These are phyloP conservation scores for Orbilia ellipsospora DNA, from an alignment of 2,329 filamentous ascomycete species.

Conservation along the genomic window DNA sequence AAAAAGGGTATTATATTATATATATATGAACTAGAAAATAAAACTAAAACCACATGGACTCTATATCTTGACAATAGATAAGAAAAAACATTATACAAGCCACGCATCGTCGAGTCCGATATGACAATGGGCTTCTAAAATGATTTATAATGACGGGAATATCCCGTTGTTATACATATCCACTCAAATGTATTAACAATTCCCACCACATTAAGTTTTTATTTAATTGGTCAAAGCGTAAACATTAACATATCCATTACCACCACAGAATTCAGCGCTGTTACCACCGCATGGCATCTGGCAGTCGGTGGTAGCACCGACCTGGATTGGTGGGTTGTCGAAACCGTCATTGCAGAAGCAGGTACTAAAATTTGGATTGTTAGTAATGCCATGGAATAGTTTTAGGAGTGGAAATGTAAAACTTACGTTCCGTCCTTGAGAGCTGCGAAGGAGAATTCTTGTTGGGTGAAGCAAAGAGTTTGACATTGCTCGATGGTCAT, in stretches of 20 bases:
- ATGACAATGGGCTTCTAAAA: background rate
- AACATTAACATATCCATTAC: slow-evolving; percentile 10
- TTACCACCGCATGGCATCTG: slow-evolving; percentile 3
- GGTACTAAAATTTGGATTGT: background rate
- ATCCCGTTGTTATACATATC: background rate
- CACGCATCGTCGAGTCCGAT: slow-evolving; percentile 1
- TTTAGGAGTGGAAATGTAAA: background rate
- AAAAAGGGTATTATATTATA: slow-evolving; percentile 23
- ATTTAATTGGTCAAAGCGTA: slow-evolving; percentile 15
- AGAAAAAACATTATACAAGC: background rate
- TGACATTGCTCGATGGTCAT: slow-evolving; percentile 28
- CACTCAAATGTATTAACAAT: background rate
- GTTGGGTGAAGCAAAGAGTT: slow-evolving; percentile 6
- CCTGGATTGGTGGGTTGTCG: slow-evolving; percentile 9
- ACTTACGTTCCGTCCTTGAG: slow-evolving; percentile 34
- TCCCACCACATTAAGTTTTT: background rate
- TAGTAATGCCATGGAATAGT: background rate
- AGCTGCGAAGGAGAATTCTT: slow-evolving; percentile 22
- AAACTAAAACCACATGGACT: slow-evolving; percentile 13
- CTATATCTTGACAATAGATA: background rate
- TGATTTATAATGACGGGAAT: background rate
- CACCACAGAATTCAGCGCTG: slow-evolving; percentile 10
- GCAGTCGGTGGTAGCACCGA: slow-evolving; percentile 9
- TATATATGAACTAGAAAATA: slow-evolving; percentile 42
- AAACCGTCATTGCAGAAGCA: slow-evolving; percentile 30